Conservation (phyloP, 139 green algal genomes). For the Asterochloris erici region DNA sequence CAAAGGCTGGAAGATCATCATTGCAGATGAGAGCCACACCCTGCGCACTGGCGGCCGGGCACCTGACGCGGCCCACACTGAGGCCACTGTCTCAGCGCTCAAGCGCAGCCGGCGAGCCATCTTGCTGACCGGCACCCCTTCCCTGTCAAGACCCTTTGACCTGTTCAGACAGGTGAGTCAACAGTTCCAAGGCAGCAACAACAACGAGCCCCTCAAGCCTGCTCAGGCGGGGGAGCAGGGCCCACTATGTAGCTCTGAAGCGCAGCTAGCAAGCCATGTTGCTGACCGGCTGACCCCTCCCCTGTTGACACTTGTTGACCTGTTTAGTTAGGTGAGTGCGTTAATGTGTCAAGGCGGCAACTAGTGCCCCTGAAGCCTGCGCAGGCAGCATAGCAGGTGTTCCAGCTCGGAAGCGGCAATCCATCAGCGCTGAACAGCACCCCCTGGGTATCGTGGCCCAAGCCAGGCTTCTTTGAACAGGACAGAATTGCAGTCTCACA, state of each 20-base stretch:
- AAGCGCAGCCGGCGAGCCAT: conserved; percentile 46
- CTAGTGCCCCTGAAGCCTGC: neutral
- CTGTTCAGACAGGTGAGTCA: conserved; percentile 67
- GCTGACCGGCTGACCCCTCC: conserved; percentile 87
- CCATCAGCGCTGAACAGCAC: too few relatives aligned
- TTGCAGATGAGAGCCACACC: conserved; percentile 82
- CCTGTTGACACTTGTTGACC: conserved; percentile 83
- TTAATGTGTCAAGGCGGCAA: too few relatives aligned
- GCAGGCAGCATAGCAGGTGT: neutral
- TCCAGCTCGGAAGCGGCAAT: too few relatives aligned
- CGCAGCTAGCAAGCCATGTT: conserved; percentile 60
- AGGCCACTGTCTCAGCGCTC: conserved; percentile 50
- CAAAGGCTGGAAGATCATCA: conserved; percentile 69
- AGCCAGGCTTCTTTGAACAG: too few relatives aligned
- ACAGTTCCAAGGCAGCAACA: neutral
- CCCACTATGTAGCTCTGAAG: conserved; percentile 19
- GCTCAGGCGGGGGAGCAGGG: too few relatives aligned
- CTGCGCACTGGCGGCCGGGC: conserved; percentile 63
- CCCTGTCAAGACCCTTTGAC: conserved; percentile 82
- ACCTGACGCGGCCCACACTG: conserved; percentile 66
- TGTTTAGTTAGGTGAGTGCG: conserved; percentile 70
- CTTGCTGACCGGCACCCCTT: conserved; percentile 88
- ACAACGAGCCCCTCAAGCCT: neutral
- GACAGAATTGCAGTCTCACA: too few relatives aligned
- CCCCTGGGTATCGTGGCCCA: too few relatives aligned